Base-by-base conservation (phyloP, 2,329 filamentous ascomycete species). In the Hymenoscyphus infarciens region DNA sequence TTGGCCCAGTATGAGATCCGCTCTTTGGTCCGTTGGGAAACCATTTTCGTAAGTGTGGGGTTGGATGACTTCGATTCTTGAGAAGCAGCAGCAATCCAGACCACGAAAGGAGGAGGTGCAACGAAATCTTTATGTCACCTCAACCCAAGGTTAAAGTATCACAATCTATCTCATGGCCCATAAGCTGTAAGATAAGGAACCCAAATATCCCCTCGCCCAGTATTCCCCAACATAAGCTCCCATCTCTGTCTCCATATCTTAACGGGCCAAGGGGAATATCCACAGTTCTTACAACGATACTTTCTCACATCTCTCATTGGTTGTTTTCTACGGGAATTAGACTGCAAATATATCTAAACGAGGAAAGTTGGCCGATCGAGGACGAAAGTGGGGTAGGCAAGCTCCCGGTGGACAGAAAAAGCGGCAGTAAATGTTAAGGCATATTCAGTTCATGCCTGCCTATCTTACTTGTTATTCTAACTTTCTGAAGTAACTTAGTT, bases 11-110 rank as follows among this genome's bases (percentile, higher is more conserved):
- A 63, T 31, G 56, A 53, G 19, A 67, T 54, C 16, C 56, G 60
- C 52, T 66, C 60, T 49, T 68, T 69, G 2, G 63, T 66, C 39
- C 35, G 59, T 56, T 60, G 39, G n/a, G 64, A 66, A 16, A 66
- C 57, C 67, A 69, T 69, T n/a, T 62, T 56, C 13, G 33, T 5
- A 11, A 22, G 16, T 22, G 3, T 10, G 42, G 5, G 6, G n/a
- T 49, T 11, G 33, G 10, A 35, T 15, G 42, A 25, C 42, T 49
- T 22, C n/a, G 8, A 25, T 42, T 35, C 33, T 4, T 35, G 33
- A 35, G 39, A 42, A 42, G 39, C 15, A 42, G 39, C 4, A 42
- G 39, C 39, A 35, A 13, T 19, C 16, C 16, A 19, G n/a, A 19
- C 7, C 5, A 8, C 7, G 5, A 45, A 45, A 10, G 16, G 10